Conservation (phyloP, 768 basidiomycete species). For the Erythrobasidium yunnanense region DNA sequence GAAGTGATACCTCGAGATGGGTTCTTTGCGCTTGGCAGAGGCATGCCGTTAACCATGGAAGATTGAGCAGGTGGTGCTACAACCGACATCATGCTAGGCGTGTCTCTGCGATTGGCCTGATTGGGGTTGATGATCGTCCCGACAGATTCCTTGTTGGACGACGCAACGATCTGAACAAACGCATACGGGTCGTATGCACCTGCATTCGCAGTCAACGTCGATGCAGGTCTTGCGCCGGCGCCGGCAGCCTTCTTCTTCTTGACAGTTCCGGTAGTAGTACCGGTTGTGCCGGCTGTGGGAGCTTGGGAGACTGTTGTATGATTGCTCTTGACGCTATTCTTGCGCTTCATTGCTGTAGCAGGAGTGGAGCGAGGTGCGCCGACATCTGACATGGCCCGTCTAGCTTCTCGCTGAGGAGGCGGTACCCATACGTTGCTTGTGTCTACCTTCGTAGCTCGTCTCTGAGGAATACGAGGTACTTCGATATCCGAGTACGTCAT, state of each 20-base stretch:
- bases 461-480: neutral
- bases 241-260: neutral
- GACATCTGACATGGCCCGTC: slow-evolving; percentile 10
- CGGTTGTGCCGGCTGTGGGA: neutral
- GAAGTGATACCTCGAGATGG: neutral
- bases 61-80: slow-evolving; percentile 20
- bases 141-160: neutral
- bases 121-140: neutral
- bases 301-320: neutral
- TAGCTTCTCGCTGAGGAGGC: neutral
- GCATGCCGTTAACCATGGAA: neutral
- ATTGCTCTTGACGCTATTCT: neutral
- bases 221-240: neutral
- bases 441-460: neutral
- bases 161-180: neutral
- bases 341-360: neutral
- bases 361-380: neutral
- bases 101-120: neutral
- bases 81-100: slow-evolving; percentile 14
- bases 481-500: neutral
- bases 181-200: neutral
- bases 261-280: neutral
- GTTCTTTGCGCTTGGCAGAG: slow-evolving; percentile 16
- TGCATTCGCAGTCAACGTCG: neutral
- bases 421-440: neutral